phyloP scores from a whole-genome alignment of 2,329 filamentous ascomycete genomes.

The Fusarium sp. region DNA sequence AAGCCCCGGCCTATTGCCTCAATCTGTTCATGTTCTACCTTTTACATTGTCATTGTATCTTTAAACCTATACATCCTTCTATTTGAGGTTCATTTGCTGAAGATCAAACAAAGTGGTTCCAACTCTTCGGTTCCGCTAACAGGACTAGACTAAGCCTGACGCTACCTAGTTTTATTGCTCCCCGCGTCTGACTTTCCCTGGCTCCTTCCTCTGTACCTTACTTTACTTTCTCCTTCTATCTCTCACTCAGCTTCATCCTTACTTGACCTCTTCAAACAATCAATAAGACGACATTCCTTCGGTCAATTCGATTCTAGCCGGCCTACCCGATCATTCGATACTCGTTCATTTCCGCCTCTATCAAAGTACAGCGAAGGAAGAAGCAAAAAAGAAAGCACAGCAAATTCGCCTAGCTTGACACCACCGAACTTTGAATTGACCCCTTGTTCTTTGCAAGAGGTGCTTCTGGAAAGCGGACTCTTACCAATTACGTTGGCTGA shows the following conservation, averaged over 20 bases:
- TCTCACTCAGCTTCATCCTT: slow-evolving; percentile 6
- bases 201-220: background rate
- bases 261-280: slow-evolving; percentile 10
- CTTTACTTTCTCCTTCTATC: slow-evolving; percentile 18
- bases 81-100: background rate
- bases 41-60: background rate
- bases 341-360: background rate
- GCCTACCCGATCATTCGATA: too few species aligned
- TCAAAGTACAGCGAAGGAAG: background rate
- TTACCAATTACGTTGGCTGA: slow-evolving; percentile 12
- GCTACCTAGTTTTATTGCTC: slow-evolving; percentile 42
- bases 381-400: background rate
- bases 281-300: background rate
- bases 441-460: slow-evolving; percentile 18
- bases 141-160: slow-evolving; percentile 43
- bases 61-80: background rate
- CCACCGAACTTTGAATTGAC: background rate
- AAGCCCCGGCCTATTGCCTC: background rate
- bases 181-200: slow-evolving; percentile 43
- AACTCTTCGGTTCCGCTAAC: slow-evolving; percentile 40
- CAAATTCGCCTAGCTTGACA: background rate
- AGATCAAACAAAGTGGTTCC: slow-evolving; percentile 16
- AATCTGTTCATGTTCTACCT: too few species aligned
- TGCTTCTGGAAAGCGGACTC: slow-evolving; percentile 19
- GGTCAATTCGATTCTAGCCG: background rate